These are phyloP conservation scores for Yamagishiella unicocca DNA, from an alignment of 139 green algal species.

Conservation along the genomic window DNA sequence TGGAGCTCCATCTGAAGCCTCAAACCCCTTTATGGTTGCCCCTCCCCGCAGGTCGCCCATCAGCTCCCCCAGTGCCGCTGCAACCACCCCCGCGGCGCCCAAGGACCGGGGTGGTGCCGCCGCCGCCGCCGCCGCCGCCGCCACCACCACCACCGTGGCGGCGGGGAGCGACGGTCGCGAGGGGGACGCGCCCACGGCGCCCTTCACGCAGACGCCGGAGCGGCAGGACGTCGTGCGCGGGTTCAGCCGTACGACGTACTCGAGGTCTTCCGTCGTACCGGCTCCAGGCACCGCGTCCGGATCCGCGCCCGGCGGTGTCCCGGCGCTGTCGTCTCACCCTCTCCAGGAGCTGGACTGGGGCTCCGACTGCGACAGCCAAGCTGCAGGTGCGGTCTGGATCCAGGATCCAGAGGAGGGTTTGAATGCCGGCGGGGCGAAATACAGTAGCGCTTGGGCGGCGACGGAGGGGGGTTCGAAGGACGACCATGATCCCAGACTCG, in stretches of 20 bases:
- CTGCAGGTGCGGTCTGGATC: not conserved
- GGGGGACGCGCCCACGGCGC: not conserved
- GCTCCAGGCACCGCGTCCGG: not conserved
- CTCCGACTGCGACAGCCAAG: not conserved
- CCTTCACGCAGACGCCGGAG: not conserved
- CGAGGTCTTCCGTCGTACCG: not conserved
- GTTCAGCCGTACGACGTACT: conserved; percentile 12
- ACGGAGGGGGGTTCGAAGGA: no score
- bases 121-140: not conserved
- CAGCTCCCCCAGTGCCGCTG: no score
- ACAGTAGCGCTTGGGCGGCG: no score
- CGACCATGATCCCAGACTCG: no score
- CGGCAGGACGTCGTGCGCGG: not conserved
- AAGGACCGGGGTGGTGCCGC: not conserved
- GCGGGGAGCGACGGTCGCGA: not conserved
- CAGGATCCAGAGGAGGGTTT: no score
- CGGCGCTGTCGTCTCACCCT: not conserved
- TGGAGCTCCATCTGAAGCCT: no score
- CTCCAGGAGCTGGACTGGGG: conserved; percentile 9
- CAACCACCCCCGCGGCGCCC: not conserved
- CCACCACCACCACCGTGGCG: not conserved
- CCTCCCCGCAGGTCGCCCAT: no score
- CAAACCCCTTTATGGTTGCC: no score
- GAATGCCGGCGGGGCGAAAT: no score
- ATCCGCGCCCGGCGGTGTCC: not conserved